Evolutionary conservation across 768 basidiomycete species (phyloP), one percentile per base, ranked within the genome.

Genomic region (Collybiopsis luxurians): DNA sequence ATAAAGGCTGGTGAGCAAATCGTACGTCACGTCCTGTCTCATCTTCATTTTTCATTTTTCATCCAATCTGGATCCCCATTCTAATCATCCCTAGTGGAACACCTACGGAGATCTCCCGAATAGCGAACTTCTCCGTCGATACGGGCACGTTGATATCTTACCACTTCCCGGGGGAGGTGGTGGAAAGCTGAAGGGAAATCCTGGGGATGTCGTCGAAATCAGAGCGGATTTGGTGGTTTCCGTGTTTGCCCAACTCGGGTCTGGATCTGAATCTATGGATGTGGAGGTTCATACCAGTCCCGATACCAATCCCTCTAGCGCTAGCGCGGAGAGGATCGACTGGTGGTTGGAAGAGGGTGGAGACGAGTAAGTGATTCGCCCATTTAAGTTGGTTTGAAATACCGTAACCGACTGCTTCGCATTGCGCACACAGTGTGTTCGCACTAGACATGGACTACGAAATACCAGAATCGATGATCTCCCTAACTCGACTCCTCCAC

Each of bases 101-200:
- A 98, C 96, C 0, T 99, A 98, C 68, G 92, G 89, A 26, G 90
- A 95, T 65, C 87, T 85, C 1, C 93, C 96, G 4, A 98, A 98
- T 66, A 83, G 90, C 6, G 95, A 95, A 62, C 82, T 99, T 7
- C 80, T 99, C n/a, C 84, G 97, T 43, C 84, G 91, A 55, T 98
- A 96, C 65, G 97, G 97, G 0, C 90, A 98, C 65, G 87, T 96
- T 53, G 97, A 98, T 70, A 65, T 85, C 27, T 68, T 95, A 17
- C 81, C 79, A 9, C 67, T 89, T 15, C 71, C 79, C 0, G 61
- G 76, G 21, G 74, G 77, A 21, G 74, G 72, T 4, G n/a, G n/a
- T n/a, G n/a, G n/a, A n/a, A n/a, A n/a, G n/a, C n/a, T n/a, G n/a
- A 56, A 67, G 38, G 90, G 90, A 0, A 94, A 92, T 66, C 91